Conservation (phyloP, 441 rosid genomes). For the Syzygium syzygioides region DNA sequence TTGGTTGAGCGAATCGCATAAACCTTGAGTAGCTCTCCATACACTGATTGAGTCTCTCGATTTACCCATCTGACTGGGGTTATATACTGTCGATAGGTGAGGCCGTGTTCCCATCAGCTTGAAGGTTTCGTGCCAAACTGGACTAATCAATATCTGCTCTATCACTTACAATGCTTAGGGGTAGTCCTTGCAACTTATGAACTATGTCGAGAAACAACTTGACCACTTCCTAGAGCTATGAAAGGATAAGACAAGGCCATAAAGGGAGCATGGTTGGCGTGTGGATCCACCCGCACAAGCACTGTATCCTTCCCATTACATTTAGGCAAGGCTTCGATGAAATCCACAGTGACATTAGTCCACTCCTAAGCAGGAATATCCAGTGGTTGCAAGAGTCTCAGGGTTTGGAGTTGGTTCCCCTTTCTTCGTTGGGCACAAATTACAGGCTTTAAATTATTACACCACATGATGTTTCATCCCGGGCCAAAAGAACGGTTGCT, state of each 20-base stretch:
- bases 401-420: neutral
- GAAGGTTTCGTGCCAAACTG: neutral
- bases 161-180: neutral
- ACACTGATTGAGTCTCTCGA: neutral
- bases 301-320: neutral
- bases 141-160: neutral
- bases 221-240: neutral
- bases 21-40: too few relatives aligned
- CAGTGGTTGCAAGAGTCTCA: neutral
- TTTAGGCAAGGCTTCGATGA: neutral
- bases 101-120: neutral
- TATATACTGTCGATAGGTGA: neutral
- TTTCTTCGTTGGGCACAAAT: neutral
- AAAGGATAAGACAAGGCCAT: neutral
- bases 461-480: neutral
- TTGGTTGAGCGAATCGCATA: too few relatives aligned
- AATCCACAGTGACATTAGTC: neutral
- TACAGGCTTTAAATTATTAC: neutral
- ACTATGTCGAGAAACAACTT: neutral
- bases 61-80: neutral
- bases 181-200: neutral
- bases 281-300: neutral
- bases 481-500: too few relatives aligned
- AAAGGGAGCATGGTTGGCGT: accelerated
- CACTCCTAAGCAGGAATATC: neutral